Conservation (phyloP, 202 grass and related monocot species). For the Cymbopogon flexuosus region DNA sequence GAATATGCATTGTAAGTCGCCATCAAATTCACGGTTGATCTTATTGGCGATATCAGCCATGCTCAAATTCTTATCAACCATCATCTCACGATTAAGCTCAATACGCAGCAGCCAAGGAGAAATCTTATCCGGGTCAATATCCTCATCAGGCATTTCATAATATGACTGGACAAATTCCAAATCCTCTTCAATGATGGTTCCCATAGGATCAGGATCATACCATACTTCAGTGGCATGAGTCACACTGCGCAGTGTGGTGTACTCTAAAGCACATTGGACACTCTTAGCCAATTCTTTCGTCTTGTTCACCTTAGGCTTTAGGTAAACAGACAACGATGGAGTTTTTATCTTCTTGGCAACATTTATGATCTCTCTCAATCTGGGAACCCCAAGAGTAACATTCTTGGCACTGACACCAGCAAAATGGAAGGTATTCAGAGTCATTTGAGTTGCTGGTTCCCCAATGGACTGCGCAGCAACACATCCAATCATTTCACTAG, state of each 20-base stretch:
- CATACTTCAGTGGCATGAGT: constrained; percentile 95
- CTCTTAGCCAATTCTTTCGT: constrained; percentile 81
- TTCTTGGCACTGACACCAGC: constrained; percentile 99
- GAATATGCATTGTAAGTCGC: constrained; percentile 89
- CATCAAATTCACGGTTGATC: constrained; percentile 83
- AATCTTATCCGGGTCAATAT: constrained; percentile 78
- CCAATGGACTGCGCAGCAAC: constrained; percentile 95
- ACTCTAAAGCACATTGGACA: constrained; percentile 94
- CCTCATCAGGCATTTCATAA: constrained; percentile 97
- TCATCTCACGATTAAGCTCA: constrained; percentile 94
- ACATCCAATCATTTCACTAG: constrained; percentile 98
- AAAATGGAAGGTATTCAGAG: constrained; percentile 88
- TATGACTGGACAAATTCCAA: constrained; percentile 82
- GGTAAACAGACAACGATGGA: constrained; percentile 80
- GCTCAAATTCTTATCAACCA: constrained; percentile 99
- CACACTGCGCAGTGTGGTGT: constrained; percentile 84
- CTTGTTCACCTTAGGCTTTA: constrained; percentile 75
- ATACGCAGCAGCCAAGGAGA: constrained; percentile 90
- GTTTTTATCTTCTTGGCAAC: constrained; percentile 98
- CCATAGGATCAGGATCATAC: constrained; percentile 85
- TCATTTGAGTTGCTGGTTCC: constrained; percentile 96
- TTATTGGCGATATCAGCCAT: constrained; percentile 93
- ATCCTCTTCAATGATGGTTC: constrained; percentile 91
- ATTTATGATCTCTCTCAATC: constrained; percentile 93
- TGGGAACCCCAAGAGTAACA: constrained; percentile 96